These are phyloP conservation scores for Aspergillus baeticus DNA, from an alignment of 495 filamentous ascomycete species.

Conservation along the genomic window DNA sequence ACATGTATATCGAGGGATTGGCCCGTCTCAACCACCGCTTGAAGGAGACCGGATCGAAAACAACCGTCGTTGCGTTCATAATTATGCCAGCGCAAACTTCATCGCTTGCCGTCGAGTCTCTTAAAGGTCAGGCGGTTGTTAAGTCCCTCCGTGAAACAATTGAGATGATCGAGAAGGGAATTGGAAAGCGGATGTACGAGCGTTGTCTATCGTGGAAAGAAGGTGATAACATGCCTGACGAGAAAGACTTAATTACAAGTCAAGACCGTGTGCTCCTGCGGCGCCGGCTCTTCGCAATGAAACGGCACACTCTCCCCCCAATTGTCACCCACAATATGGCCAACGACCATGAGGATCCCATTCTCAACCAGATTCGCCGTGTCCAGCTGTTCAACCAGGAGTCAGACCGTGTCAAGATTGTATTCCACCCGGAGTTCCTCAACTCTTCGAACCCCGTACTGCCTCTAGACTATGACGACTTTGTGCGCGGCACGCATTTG, in stretches of 20 bases:
- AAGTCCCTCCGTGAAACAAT: constrained; percentile 94
- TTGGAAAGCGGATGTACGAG: constrained; percentile 93
- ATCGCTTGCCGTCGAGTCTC: constrained; percentile 89
- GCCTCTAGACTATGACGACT: constrained; percentile 96
- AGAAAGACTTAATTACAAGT: constrained; percentile 89
- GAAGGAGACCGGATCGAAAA: constrained; percentile 81
- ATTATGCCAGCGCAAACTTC: constrained; percentile 99
- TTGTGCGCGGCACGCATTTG: constrained; percentile 93
- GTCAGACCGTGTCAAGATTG: constrained; percentile 90
- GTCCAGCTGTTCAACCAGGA: constrained; percentile 97
- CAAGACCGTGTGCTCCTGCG: constrained; percentile 93
- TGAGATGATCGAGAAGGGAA: constrained; percentile 82
- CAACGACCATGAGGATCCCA: constrained; percentile 89
- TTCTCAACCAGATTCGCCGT: constrained; percentile 92
- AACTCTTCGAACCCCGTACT: constrained; percentile 94
- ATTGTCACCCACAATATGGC: constrained; percentile 99
- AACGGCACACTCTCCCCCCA: constrained; percentile 81
- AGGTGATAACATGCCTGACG: constrained; percentile 86
- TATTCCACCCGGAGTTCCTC: constrained; percentile 98
- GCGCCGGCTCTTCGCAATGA: constrained; percentile 92
- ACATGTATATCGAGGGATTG: constrained; percentile 98
- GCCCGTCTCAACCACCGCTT: constrained; percentile 92
- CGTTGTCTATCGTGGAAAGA: constrained; percentile 91
- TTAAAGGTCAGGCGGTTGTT: constrained; percentile 95
- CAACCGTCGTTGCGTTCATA: constrained; percentile 96